A percentile compares a stretch with the other conserved stretches of the same genome.
Evolutionary conservation across 192 early-diverging fungal genomes (phyloP).

Genomic region (Coemansia sp.): DNA sequence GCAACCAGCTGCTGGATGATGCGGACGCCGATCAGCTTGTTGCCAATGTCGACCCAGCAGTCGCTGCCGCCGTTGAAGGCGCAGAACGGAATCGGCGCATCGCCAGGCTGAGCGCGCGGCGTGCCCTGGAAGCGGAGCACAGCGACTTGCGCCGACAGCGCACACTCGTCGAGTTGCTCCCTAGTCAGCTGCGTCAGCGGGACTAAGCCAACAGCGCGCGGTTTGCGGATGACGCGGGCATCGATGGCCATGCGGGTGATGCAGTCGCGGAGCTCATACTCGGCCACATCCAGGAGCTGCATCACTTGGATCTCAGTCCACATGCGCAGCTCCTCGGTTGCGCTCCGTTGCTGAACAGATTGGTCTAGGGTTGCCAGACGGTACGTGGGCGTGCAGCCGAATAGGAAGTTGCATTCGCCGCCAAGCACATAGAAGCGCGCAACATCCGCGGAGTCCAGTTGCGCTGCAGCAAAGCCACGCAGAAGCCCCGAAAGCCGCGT

Average conservation of each 20-base stretch:
- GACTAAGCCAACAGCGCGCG: conserved; percentile 74
- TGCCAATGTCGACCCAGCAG: conserved; percentile 92
- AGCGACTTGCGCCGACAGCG: conserved; percentile 69
- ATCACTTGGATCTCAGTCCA: conserved; percentile 61
- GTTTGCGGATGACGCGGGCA: conserved; percentile 71
- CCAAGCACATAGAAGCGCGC: conserved; percentile 78
- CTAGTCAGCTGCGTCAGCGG: conserved; percentile 61
- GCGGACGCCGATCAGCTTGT: conserved; percentile 89
- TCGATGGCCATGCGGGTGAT: conserved; percentile 66
- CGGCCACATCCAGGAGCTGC: conserved; percentile 73
- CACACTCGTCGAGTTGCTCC: conserved; percentile 87
- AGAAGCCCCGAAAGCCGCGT: conserved; percentile 73
- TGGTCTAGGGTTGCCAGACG: conserved; percentile 64
- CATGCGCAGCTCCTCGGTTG: conserved; percentile 19
- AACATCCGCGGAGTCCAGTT: conserved; percentile 53
- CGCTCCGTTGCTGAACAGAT: neutral
- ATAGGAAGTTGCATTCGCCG: conserved; percentile 91
- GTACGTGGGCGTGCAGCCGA: conserved; percentile 63
- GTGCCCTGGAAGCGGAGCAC: conserved; percentile 58
- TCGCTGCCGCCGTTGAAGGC: conserved; percentile 91
- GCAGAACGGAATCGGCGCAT: conserved; percentile 78
- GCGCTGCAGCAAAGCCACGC: conserved; percentile 56
- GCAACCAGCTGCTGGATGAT: conserved; percentile 71
- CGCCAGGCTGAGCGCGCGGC: conserved; percentile 55
- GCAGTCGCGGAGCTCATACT: conserved; percentile 62